A percentile compares a stretch with the other conserved stretches of the same genome.
phyloP scores from a whole-genome alignment of 2,329 filamentous ascomycete genomes.

The Colletotrichum abscissum region DNA sequence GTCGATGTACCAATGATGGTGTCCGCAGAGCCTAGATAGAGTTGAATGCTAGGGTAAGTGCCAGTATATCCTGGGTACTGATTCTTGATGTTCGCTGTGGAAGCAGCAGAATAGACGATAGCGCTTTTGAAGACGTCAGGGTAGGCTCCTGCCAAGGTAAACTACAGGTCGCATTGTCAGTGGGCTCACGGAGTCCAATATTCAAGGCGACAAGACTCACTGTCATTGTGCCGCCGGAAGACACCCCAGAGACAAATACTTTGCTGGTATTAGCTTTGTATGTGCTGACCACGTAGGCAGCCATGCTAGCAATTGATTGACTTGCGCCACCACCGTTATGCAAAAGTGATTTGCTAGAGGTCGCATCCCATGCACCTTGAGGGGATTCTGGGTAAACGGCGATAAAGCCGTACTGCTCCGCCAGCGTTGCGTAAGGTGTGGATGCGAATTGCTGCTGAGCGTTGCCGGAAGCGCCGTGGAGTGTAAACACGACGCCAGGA shows the following conservation, averaged over 20 bases:
- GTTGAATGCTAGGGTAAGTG: too few species aligned
- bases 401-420: constrained; percentile 68
- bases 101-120: too few species aligned
- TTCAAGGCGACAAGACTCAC: background rate
- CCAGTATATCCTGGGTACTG: too few species aligned
- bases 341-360: constrained; percentile 59
- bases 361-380: constrained; percentile 65
- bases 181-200: too few species aligned
- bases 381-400: constrained; percentile 57
- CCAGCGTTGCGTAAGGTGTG: constrained; percentile 62
- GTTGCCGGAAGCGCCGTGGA: constrained; percentile 67
- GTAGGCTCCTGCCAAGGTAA: too few species aligned
- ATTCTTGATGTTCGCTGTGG: too few species aligned
- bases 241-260: constrained; percentile 59
- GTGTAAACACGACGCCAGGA: constrained; percentile 62
- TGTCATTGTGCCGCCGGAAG: constrained; percentile 33
- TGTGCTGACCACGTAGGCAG: constrained; percentile 58
- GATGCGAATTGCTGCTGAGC: constrained; percentile 62
- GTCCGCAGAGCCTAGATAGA: too few species aligned
- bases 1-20: too few species aligned
- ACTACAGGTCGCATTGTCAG: too few species aligned
- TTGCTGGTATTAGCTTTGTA: constrained; percentile 59
- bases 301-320: constrained; percentile 65
- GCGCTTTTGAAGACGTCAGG: too few species aligned
- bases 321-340: constrained; percentile 63